A percentile compares a stretch with the other conserved stretches of the same genome.
These are phyloP conservation scores for Penicillium glabrum DNA, from an alignment of 2,329 filamentous ascomycete genomes.

Conservation along the genomic window DNA sequence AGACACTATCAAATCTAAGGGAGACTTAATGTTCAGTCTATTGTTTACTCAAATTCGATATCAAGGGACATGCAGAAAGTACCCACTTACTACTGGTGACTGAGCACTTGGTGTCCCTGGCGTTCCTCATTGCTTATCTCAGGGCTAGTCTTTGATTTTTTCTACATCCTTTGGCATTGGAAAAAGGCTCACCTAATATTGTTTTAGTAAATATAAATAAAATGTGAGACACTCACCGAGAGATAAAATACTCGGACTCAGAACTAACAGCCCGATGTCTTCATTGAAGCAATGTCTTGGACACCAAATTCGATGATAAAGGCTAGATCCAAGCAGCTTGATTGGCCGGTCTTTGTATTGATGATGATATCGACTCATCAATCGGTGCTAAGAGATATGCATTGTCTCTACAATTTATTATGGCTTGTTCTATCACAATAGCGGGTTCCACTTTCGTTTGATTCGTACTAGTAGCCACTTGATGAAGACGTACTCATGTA, in stretches of 20 bases:
- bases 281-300: neutral
- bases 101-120: neutral
- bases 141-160: too few species aligned
- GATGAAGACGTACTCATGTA: neutral
- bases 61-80: neutral
- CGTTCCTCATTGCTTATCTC: neutral
- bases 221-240: too few species aligned
- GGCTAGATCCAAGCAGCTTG: neutral
- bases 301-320: neutral
- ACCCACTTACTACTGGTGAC: neutral
- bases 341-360: neutral
- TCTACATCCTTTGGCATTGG: too few species aligned
- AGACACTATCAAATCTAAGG: neutral
- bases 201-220: too few species aligned
- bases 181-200: too few species aligned
- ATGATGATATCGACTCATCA: neutral
- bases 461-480: too few species aligned
- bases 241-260: neutral
- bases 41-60: neutral
- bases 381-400: neutral
- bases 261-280: neutral
- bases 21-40: neutral
- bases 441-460: too few species aligned
- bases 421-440: neutral
- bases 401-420: neutral